These are phyloP conservation scores for Pholiota microspora DNA, from an alignment of 768 basidiomycete genomes.

Conservation along the genomic window DNA sequence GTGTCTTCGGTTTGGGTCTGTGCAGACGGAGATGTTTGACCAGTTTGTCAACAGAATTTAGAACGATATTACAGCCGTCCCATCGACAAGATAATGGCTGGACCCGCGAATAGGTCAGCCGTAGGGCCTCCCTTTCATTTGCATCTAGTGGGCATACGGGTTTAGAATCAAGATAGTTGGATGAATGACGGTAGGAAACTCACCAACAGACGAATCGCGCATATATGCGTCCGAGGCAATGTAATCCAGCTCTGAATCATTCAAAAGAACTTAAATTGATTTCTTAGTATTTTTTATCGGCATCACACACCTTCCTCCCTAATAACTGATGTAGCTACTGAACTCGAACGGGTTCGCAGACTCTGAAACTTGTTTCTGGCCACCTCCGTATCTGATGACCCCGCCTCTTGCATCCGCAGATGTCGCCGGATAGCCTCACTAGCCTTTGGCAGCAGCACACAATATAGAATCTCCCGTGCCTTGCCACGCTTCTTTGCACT, in stretches of 20 bases:
- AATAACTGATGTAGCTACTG: constrained; percentile 10
- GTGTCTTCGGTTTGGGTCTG: constrained; percentile 13
- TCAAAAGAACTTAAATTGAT: constrained; percentile 4
- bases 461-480: constrained; percentile 12
- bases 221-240: constrained; percentile 14
- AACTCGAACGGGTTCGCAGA: constrained; percentile 6
- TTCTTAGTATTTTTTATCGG: constrained; percentile 8
- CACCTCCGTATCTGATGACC: neutral
- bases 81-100: constrained; percentile 54
- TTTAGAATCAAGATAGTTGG: constrained; percentile 6
- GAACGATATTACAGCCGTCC: constrained; percentile 50
- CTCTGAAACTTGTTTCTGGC: neutral
- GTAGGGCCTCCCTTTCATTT: constrained; percentile 49
- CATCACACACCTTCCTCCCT: constrained; percentile 24
- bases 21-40: constrained; percentile 45
- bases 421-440: constrained; percentile 22
- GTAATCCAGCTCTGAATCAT: constrained; percentile 8
- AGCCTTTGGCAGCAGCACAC: constrained; percentile 31
- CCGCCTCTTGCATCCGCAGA: constrained; percentile 8
- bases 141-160: constrained; percentile 18
- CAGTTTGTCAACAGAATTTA: constrained; percentile 53
- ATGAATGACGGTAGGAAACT: no score
- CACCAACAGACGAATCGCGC: constrained; percentile 16
- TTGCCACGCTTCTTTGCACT: neutral
- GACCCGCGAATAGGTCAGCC: constrained; percentile 47